Percentiles rank a stretch among this genome's conserved stretches.
Evolutionary conservation across 495 filamentous ascomycete genomes (phyloP).

Genomic region (Podospora pseudoanserina): DNA sequence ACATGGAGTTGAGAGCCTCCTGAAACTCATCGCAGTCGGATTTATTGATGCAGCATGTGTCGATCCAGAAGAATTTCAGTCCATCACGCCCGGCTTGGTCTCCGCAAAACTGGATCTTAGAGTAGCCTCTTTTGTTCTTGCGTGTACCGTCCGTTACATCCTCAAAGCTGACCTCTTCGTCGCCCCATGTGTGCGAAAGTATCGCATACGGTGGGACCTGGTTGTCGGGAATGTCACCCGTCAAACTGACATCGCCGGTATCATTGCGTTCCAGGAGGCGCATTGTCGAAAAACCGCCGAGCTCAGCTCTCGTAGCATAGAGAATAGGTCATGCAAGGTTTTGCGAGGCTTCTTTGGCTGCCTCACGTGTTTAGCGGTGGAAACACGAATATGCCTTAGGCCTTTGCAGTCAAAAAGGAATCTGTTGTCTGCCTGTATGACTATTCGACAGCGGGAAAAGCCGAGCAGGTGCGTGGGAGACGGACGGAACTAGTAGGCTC

Average conservation of each 20-base stretch:
- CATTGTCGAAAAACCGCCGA: background rate
- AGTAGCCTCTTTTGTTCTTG: conserved; percentile 9
- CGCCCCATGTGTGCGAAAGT: conserved; percentile 37
- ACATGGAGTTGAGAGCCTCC: conserved; percentile 48
- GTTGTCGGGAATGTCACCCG: background rate
- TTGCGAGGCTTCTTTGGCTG: too few relatives aligned
- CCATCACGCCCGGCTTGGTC: conserved; percentile 23
- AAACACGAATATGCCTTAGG: too few relatives aligned
- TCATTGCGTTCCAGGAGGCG: conserved; percentile 2
- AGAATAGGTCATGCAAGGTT: too few relatives aligned
- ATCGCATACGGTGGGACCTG: conserved; percentile 34
- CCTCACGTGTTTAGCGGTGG: too few relatives aligned
- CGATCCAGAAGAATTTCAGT: conserved; percentile 36
- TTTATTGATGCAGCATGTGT: conserved; percentile 44
- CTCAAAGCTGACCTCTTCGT: conserved; percentile 31
- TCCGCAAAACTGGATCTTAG: conserved; percentile 31
- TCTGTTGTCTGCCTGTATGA: too few relatives aligned
- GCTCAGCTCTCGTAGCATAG: too few relatives aligned
- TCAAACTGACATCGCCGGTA: conserved; percentile 1
- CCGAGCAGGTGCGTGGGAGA: too few relatives aligned
- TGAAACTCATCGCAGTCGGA: conserved; percentile 35
- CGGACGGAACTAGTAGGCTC: too few relatives aligned
- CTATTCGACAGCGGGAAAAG: too few relatives aligned
- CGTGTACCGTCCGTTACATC: background rate
- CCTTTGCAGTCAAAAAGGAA: too few relatives aligned